Percentiles rank a stretch among this genome's conserved stretches.
phyloP scores from a whole-genome alignment of 257 asterid species.

The Cynanchum wilfordii region DNA sequence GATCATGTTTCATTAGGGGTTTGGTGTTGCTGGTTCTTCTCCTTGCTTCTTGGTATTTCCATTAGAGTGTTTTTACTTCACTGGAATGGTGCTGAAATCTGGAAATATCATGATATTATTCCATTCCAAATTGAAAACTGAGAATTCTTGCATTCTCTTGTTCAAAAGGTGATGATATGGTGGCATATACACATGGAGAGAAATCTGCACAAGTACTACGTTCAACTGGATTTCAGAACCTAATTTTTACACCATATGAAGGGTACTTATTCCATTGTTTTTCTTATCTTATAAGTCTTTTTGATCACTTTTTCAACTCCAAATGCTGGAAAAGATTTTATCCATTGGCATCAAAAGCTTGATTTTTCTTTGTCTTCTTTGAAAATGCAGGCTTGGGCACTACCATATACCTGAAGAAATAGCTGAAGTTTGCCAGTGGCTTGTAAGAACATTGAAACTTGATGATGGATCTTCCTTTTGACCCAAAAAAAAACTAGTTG shows the following conservation, averaged over 20 bases:
- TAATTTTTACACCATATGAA: conserved; percentile 48
- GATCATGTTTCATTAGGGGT: too few relatives aligned
- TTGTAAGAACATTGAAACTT: conserved; percentile 46
- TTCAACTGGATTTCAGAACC: conserved; percentile 54
- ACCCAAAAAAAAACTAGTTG: neutral
- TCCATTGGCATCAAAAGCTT: neutral
- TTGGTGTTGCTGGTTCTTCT: neutral
- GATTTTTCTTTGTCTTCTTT: too few relatives aligned
- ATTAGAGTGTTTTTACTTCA: too few relatives aligned
- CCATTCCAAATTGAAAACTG: too few relatives aligned
- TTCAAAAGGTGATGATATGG: conserved; percentile 82
- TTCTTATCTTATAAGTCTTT: neutral
- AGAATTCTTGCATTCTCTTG: conserved; percentile 11
- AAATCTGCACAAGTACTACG: conserved; percentile 45
- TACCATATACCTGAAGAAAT: conserved; percentile 68
- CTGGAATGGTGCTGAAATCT: neutral
- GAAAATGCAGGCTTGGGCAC: conserved; percentile 58
- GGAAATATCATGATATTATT: neutral
- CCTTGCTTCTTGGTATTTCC: neutral
- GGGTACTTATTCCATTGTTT: conserved; percentile 36
- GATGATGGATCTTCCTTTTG: conserved; percentile 28
- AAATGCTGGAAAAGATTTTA: too few relatives aligned
- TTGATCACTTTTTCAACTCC: too few relatives aligned
- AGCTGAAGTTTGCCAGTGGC: conserved; percentile 58
- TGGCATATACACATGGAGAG: conserved; percentile 63